These are phyloP conservation scores for Eustoma russellianum DNA, from an alignment of 257 asterid genomes.

Conservation along the genomic window DNA sequence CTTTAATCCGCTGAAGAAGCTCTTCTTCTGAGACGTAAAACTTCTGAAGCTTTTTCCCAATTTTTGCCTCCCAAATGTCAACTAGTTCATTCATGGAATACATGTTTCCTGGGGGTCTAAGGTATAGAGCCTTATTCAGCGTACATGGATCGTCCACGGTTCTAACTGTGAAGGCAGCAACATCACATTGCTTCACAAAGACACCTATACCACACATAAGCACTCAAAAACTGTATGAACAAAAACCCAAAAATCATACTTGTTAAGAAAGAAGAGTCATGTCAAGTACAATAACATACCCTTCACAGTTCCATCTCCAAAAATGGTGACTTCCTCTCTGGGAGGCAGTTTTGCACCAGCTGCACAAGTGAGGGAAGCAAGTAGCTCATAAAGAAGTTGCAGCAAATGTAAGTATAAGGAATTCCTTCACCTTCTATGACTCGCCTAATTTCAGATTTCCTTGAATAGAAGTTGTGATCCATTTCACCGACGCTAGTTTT, in stretches of 20 bases:
- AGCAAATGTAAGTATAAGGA: constrained; percentile 72
- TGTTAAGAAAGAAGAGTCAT: neutral
- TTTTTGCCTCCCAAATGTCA: constrained; percentile 75
- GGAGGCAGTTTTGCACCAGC: constrained; percentile 65
- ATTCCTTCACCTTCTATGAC: constrained; percentile 66
- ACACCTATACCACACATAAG: constrained; percentile 32
- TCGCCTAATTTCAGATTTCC: constrained; percentile 71
- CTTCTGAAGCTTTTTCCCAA: constrained; percentile 51
- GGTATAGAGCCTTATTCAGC: constrained; percentile 46
- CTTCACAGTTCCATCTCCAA: constrained; percentile 71
- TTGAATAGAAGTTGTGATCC: constrained; percentile 63
- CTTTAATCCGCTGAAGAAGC: constrained; percentile 52
- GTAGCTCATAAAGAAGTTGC: constrained; percentile 74
- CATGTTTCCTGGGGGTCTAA: constrained; percentile 77
- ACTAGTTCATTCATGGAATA: constrained; percentile 72
- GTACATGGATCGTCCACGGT: constrained; percentile 73
- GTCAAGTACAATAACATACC: constrained; percentile 24
- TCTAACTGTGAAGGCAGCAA: constrained; percentile 73
- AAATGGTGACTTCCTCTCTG: constrained; percentile 60
- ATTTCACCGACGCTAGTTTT: constrained; percentile 49
- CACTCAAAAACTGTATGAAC: no score
- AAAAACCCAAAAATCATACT: no score
- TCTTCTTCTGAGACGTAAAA: constrained; percentile 43
- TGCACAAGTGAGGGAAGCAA: constrained; percentile 81
- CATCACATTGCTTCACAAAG: constrained; percentile 67